Evolutionary conservation across 2,329 filamentous ascomycete species (phyloP).

Genomic region (Graphium sp.): DNA sequence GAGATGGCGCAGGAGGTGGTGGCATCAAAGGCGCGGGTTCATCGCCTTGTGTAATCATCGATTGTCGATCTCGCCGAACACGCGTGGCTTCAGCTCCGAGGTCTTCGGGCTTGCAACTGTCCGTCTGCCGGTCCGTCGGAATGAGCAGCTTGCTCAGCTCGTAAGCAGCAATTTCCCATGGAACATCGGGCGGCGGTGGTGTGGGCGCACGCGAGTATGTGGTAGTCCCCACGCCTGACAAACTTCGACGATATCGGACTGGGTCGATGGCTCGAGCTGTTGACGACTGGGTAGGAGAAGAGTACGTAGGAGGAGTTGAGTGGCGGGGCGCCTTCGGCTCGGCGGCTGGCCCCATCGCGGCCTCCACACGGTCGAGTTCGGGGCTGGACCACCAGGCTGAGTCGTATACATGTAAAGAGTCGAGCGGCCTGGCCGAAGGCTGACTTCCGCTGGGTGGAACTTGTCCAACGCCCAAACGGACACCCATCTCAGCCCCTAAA

Average conservation of each 20-base stretch:
- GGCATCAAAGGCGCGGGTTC: slow-evolving; percentile 6
- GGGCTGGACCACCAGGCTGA: slow-evolving; percentile 52
- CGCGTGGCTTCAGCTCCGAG: slow-evolving; percentile 53
- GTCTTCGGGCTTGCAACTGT: slow-evolving; percentile 64
- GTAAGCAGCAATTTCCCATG: slow-evolving; percentile 71
- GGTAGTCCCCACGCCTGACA: slow-evolving; percentile 33
- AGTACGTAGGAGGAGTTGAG: slow-evolving; percentile 54
- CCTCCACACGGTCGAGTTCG: slow-evolving; percentile 54
- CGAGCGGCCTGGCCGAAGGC: slow-evolving; percentile 7
- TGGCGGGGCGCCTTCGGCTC: slow-evolving; percentile 36
- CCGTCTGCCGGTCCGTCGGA: slow-evolving; percentile 56
- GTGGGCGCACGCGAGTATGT: slow-evolving; percentile 31
- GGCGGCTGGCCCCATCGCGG: slow-evolving; percentile 31
- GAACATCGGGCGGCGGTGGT: slow-evolving; percentile 63
- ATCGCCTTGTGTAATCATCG: slow-evolving; percentile 16
- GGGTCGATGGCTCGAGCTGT: slow-evolving; percentile 61
- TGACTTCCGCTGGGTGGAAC: too few species aligned
- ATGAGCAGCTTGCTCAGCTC: slow-evolving; percentile 73
- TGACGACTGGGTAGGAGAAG: slow-evolving; percentile 76
- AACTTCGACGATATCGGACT: slow-evolving; percentile 44
- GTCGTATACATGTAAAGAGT: slow-evolving; percentile 34
- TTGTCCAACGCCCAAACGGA: slow-evolving; percentile 21
- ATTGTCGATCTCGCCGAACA: slow-evolving; percentile 47
- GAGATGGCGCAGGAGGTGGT: slow-evolving; percentile 16
- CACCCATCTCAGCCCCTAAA: slow-evolving; percentile 41